phyloP scores from a whole-genome alignment of 176 grass and related monocot species.

The Rhynchospora tenuis region DNA sequence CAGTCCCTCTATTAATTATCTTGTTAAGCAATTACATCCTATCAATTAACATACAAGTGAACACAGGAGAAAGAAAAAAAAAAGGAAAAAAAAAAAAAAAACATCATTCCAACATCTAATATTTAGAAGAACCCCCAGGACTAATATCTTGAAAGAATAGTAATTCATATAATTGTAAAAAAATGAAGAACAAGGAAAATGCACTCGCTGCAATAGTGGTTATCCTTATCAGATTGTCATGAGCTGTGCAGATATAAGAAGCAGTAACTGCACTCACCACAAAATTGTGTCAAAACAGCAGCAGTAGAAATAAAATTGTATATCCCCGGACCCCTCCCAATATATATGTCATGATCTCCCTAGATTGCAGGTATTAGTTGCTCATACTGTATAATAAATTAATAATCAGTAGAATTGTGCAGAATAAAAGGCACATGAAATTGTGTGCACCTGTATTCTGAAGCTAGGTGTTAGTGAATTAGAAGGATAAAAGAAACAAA shows the following conservation, averaged over 20 bases:
- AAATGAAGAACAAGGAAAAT: slow-evolving; percentile 27
- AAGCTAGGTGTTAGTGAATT: slow-evolving; percentile 92
- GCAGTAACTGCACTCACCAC: slow-evolving; percentile 86
- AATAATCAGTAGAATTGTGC: not conserved
- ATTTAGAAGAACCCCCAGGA: not conserved
- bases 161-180: slow-evolving; percentile 43
- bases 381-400: not conserved
- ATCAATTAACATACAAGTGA: not conserved
- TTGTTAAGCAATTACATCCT: not conserved
- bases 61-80: not conserved
- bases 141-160: slow-evolving; percentile 33
- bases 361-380: slow-evolving; percentile 25
- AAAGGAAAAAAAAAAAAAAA: not conserved
- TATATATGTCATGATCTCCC: slow-evolving; percentile 95
- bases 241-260: slow-evolving; percentile 88
- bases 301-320: slow-evolving; percentile 98
- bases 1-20: not conserved
- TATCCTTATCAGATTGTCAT: slow-evolving; percentile 89
- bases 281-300: slow-evolving; percentile 97
- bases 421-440: not conserved
- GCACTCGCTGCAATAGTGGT: slow-evolving; percentile 88
- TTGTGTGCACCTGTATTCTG: slow-evolving; percentile 75
- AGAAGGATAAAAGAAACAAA: slow-evolving; percentile 98
- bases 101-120: not conserved
- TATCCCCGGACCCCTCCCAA: slow-evolving; percentile 90